These are phyloP conservation scores for Physcomitrellopsis africana DNA, from an alignment of 225 moss, liverwort and hornwort genomes.

Conservation along the genomic window DNA sequence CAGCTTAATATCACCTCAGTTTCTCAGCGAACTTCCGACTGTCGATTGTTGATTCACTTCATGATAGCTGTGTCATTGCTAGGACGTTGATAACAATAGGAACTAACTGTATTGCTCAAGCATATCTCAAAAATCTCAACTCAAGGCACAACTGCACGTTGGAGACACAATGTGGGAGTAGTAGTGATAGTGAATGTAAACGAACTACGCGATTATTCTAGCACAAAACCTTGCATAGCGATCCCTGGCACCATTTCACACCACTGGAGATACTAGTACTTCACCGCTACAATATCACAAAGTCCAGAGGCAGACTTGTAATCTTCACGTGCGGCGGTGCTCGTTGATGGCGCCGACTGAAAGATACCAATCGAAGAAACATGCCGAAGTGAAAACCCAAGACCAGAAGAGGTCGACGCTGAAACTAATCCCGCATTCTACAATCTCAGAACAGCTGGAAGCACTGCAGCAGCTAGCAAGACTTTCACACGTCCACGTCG, in stretches of 20 bases:
- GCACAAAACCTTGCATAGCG: no score
- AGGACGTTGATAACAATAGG: no score
- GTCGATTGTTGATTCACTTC: no score
- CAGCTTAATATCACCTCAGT: no score
- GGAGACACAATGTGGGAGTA: no score
- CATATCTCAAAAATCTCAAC: no score
- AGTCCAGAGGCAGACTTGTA: not conserved
- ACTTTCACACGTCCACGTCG: conserved; percentile 33
- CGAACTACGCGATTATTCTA: no score
- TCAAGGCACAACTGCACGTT: no score
- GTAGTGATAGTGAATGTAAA: no score
- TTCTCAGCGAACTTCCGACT: no score
- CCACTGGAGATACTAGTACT: not conserved
- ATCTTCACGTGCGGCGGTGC: not conserved
- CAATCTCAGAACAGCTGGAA: conserved; percentile 34
- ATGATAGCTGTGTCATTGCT: no score
- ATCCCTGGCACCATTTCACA: conserved; percentile 4
- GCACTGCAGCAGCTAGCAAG: conserved; percentile 28
- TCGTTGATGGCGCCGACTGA: not conserved
- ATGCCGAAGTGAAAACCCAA: not conserved
- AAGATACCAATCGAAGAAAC: not conserved
- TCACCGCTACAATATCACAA: not conserved
- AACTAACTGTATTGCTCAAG: no score
- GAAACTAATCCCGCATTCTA: conserved; percentile 13
- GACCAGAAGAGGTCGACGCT: not conserved